These are phyloP conservation scores for Holtermannia corniformis DNA, from an alignment of 768 basidiomycete species.

Conservation along the genomic window DNA sequence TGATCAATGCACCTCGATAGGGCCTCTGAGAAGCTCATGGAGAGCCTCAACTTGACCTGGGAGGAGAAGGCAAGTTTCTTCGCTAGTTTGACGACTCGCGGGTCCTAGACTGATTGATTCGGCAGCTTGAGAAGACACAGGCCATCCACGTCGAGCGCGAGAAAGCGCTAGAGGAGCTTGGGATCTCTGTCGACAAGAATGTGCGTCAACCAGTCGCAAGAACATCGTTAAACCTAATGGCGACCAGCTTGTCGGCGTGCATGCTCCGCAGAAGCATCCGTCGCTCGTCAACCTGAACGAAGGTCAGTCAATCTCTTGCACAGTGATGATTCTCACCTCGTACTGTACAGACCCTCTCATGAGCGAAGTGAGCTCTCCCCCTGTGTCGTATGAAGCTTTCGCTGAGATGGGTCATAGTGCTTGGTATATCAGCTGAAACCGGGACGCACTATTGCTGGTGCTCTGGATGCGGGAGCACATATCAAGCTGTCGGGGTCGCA, in stretches of 20 bases:
- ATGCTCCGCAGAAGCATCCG: constrained; percentile 78
- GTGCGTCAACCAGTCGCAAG: constrained; percentile 33
- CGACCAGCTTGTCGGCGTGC: constrained; percentile 75
- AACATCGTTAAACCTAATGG: not conserved
- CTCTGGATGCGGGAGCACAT: constrained; percentile 71
- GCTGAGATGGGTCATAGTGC: constrained; percentile 10
- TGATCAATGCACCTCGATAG: too few relatives aligned
- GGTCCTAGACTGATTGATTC: not conserved
- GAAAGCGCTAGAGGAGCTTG: constrained; percentile 92
- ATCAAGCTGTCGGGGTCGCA: constrained; percentile 88
- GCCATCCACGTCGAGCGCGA: constrained; percentile 95
- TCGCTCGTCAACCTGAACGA: constrained; percentile 42
- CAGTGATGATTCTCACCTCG: not conserved
- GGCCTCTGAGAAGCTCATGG: constrained; percentile 74
- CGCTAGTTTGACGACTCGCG: constrained; percentile 7
- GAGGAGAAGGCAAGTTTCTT: constrained; percentile 50
- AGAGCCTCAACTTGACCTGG: constrained; percentile 89
- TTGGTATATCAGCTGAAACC: constrained; percentile 67
- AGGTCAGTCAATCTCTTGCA: constrained; percentile 22
- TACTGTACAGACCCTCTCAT: constrained; percentile 68
- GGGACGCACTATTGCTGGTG: constrained; percentile 74
- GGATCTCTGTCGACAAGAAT: constrained; percentile 88
- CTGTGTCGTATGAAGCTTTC: too few relatives aligned
- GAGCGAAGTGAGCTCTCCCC: constrained; percentile 70
- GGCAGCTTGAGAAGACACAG: constrained; percentile 75